Evolutionary conservation across 768 basidiomycete genomes (phyloP).

Genomic region (Steccherinum ochraceum): DNA sequence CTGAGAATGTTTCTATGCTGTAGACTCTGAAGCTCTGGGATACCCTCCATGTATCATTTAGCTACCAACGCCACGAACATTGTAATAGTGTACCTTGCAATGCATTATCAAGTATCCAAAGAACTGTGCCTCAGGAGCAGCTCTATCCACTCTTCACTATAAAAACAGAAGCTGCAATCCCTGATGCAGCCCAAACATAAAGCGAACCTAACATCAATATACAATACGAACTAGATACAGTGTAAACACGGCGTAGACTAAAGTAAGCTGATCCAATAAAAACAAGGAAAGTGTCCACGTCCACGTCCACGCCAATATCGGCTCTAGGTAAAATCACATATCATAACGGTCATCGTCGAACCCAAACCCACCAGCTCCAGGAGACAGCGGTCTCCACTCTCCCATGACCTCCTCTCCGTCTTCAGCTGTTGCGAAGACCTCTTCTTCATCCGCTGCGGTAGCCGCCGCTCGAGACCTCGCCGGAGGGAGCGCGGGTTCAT

Average conservation of each 20-base stretch:
- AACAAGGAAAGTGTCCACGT: no score
- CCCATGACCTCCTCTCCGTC: slow-evolving; percentile 30
- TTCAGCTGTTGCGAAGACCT: slow-evolving; percentile 10
- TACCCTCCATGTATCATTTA: background rate
- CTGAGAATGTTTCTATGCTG: background rate
- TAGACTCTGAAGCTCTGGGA: background rate
- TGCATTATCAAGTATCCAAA: no score
- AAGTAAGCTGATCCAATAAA: background rate
- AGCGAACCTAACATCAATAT: background rate
- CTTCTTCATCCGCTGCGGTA: background rate
- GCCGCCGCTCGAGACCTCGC: no score
- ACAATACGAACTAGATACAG: background rate
- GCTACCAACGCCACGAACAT: background rate
- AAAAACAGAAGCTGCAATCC: background rate
- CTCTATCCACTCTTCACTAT: background rate
- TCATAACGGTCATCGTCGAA: slow-evolving; percentile 23
- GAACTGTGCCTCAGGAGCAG: background rate
- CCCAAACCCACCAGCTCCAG: slow-evolving; percentile 19
- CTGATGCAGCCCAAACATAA: background rate
- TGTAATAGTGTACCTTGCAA: no score
- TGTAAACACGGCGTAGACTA: background rate
- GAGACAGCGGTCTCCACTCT: slow-evolving; percentile 39
- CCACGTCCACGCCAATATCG: no score
- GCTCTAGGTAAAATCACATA: slow-evolving; percentile 3
- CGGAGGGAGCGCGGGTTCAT: no score